Base-by-base conservation (phyloP, 1,139 yeast genomes). In the Pichia sp. region DNA sequence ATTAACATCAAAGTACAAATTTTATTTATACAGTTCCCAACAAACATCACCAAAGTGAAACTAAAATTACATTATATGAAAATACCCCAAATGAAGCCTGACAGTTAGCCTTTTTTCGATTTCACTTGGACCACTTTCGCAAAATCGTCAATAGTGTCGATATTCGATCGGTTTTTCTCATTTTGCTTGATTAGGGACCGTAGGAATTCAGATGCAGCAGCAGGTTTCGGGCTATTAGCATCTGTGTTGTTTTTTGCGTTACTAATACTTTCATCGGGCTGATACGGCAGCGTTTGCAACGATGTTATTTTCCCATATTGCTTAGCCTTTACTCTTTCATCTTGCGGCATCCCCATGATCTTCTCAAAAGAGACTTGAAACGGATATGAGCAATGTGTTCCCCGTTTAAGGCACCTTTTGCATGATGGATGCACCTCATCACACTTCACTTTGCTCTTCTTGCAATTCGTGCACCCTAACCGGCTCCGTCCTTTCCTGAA, bases 361-460 rank as follows among this genome's bases (percentile, higher is more conserved):
- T 46, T 51, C 33, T 46, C 38, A 27, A 50, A 43, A 24, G 54
- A 33, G 2, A 41, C 43, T 33, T 51, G 49, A 9, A 50, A 36
- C 14, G 53, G 52, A 50, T 59, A 59, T 3, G 51, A 46, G 44
- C 61, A 59, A 17, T 51, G 27, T 4, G 49, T 52, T 1, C 60
- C 60, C 12, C 60, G 46, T 47, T 51, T 58, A 3, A 43, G 33
- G 43, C 64, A 61, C 36, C 64, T 49, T 3, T 46, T 12, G 46
- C 64, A 61, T 1, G 53, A 20, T 2, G 98, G 98, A 62, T 83
- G 87, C 0, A 76, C 74, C 68, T 92, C 98, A 68, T 92, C 97
- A 73, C 98, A 92, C 68, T 92, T 92, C 50, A 92, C 96, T 53
- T 97, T 75, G 61, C 97, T 78, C 61, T 81, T 79, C 66, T 92